Conservation (phyloP, 202 grass and related monocot species). For the Panicum virgatum region DNA sequence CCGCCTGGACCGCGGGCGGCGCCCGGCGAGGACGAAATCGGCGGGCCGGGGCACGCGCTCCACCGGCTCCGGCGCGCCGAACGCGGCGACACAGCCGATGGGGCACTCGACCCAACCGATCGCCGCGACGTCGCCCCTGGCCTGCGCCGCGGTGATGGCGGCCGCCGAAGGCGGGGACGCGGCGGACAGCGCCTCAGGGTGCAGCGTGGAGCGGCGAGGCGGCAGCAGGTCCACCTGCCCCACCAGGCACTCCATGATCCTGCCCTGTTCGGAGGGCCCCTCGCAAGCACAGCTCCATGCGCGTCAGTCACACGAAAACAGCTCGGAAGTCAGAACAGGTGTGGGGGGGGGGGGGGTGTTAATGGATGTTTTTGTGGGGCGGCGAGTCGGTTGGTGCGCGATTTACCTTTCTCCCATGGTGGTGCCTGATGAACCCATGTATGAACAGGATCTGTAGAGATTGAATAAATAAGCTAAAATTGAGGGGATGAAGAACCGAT, state of each 20-base stretch:
- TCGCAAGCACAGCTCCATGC: background rate
- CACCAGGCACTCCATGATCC: conserved; percentile 40
- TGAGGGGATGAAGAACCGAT: background rate
- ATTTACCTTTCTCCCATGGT: background rate
- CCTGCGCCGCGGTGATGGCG: conserved; percentile 30
- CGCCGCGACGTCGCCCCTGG: conserved; percentile 31
- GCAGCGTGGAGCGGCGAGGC: conserved; percentile 51
- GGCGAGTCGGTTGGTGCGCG: background rate
- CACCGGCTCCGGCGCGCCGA: conserved; percentile 20
- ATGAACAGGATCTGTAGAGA: conserved; percentile 41
- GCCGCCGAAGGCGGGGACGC: background rate
- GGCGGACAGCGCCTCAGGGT: background rate
- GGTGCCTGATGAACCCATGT: conserved; percentile 42
- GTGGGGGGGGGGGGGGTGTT: no score
- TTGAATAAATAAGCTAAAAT: background rate
- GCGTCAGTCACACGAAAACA: background rate
- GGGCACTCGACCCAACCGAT: conserved; percentile 62
- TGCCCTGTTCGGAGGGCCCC: background rate
- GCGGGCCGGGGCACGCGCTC: conserved; percentile 16
- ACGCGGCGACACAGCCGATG: conserved; percentile 39
- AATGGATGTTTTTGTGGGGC: background rate
- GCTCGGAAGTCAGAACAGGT: background rate
- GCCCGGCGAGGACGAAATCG: conserved; percentile 33
- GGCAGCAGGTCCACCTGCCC: conserved; percentile 46
- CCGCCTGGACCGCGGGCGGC: conserved; percentile 39